Conservation (phyloP, 2,329 filamentous ascomycete species). For the Epicoccum sorghinum region DNA sequence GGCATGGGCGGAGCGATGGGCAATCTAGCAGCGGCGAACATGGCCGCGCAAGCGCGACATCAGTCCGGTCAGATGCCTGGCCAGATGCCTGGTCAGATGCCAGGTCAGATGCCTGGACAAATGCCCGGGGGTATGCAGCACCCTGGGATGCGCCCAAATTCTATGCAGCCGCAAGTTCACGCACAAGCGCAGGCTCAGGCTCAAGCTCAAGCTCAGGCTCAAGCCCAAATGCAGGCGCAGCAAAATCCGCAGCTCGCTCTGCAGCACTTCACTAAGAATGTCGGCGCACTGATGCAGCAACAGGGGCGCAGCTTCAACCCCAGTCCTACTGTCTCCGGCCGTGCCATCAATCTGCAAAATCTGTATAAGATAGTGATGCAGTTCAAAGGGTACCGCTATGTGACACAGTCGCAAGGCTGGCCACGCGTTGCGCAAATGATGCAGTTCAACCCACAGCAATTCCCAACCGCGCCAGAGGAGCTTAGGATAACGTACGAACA, state of each 20-base stretch:
- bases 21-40: slow-evolving; percentile 45
- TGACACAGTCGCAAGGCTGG: slow-evolving; percentile 76
- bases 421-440: slow-evolving; percentile 66
- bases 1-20: slow-evolving; percentile 55
- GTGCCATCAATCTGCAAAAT: slow-evolving; percentile 74
- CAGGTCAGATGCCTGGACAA: slow-evolving; percentile 34
- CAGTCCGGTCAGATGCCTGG: slow-evolving; percentile 47
- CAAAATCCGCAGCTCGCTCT: slow-evolving; percentile 30
- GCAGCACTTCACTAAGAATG: slow-evolving; percentile 66
- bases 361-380: slow-evolving; percentile 81
- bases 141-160: slow-evolving; percentile 40
- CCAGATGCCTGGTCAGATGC: too few species aligned
- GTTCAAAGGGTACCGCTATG: slow-evolving; percentile 75
- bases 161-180: slow-evolving; percentile 37
- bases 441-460: slow-evolving; percentile 51
- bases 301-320: slow-evolving; percentile 75
- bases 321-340: slow-evolving; percentile 75
- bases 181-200: slow-evolving; percentile 28
- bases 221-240: slow-evolving; percentile 24
- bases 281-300: slow-evolving; percentile 77
- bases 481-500: slow-evolving; percentile 75
- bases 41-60: slow-evolving; percentile 47
- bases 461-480: slow-evolving; percentile 70
- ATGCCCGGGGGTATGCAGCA: slow-evolving; percentile 45
- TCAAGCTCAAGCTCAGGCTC: slow-evolving; percentile 22